A percentile compares a stretch with the other conserved stretches of the same genome.
Conservation (phyloP, 2,329 filamentous ascomycete species). For the Apiospora kogelbergensis region DNA sequence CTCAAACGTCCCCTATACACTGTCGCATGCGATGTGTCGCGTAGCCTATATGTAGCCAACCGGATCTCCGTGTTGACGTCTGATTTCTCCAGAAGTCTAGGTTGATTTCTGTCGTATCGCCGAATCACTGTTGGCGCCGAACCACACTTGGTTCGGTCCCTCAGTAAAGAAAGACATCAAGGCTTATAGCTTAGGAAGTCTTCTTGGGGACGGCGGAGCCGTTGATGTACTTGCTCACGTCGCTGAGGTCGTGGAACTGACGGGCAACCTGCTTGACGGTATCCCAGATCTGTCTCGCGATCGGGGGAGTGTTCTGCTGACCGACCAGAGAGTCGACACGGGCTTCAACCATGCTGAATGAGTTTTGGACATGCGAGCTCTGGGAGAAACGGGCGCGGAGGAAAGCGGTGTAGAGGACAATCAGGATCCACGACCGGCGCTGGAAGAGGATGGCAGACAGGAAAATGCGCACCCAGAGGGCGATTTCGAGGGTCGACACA, state of each 20-base stretch:
- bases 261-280: conserved; percentile 69
- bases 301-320: conserved; percentile 83
- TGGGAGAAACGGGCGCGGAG: conserved; percentile 86
- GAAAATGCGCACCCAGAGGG: conserved; percentile 80
- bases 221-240: conserved; percentile 71
- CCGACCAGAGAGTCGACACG: conserved; percentile 80
- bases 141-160: not conserved
- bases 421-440: conserved; percentile 85
- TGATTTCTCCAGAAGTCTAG: not conserved
- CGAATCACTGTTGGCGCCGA: not conserved
- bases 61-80: not conserved
- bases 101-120: not conserved
- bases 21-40: not conserved
- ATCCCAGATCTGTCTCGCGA: conserved; percentile 77
- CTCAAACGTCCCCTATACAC: not conserved
- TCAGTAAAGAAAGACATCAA: not conserved
- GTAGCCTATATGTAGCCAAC: not conserved
- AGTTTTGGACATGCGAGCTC: conserved; percentile 88
- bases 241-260: conserved; percentile 78
- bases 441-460: conserved; percentile 83
- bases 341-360: conserved; percentile 70
- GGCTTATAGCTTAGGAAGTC: conserved; percentile 47
- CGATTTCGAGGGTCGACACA: conserved; percentile 84
- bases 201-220: conserved; percentile 64
- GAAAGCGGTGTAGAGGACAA: conserved; percentile 86